Conservation (phyloP, 2,329 filamentous ascomycete genomes). For the Epichloe scottii region DNA sequence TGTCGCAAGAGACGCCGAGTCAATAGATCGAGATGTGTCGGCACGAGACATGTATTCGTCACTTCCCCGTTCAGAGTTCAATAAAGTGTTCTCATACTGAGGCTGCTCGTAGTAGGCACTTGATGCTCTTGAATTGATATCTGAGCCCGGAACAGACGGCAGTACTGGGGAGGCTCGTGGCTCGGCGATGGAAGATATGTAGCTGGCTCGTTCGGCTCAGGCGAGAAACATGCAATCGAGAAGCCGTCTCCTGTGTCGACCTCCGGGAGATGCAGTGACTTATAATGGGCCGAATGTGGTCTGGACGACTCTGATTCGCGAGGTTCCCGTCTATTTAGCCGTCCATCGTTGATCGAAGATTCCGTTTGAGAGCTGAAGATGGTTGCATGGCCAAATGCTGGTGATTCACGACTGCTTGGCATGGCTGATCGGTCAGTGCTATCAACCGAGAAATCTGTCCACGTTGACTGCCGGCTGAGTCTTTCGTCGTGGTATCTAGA, state of each 20-base stretch:
- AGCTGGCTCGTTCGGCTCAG: slow-evolving; percentile 17
- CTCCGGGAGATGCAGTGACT: slow-evolving; percentile 33
- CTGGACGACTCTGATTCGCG: slow-evolving; percentile 15
- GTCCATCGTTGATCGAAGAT: background rate
- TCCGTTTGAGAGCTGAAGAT: slow-evolving; percentile 16
- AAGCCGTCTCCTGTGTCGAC: slow-evolving; percentile 39
- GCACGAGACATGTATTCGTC: slow-evolving; percentile 31
- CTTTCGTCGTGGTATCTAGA: slow-evolving; percentile 31
- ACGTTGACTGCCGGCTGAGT: slow-evolving; percentile 42
- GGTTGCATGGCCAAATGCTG: slow-evolving; percentile 19
- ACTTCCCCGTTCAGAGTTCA: slow-evolving; percentile 32
- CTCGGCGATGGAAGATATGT: slow-evolving; percentile 29
- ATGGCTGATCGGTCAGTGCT: slow-evolving; percentile 31
- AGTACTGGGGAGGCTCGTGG: slow-evolving; percentile 41
- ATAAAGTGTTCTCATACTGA: slow-evolving; percentile 27
- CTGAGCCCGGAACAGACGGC: slow-evolving; percentile 20
- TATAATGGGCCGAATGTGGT: slow-evolving; percentile 14
- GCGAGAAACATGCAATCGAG: slow-evolving; percentile 32
- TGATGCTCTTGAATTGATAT: slow-evolving; percentile 29
- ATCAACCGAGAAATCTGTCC: slow-evolving; percentile 48
- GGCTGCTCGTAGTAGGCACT: slow-evolving; percentile 27
- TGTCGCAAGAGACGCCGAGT: slow-evolving; percentile 32
- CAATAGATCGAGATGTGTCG: slow-evolving; percentile 33
- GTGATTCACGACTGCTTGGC: slow-evolving; percentile 15
- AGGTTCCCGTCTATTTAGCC: slow-evolving; percentile 5